These are phyloP conservation scores for Filosporella fistucella DNA, from an alignment of 495 filamentous ascomycete species.

Conservation along the genomic window DNA sequence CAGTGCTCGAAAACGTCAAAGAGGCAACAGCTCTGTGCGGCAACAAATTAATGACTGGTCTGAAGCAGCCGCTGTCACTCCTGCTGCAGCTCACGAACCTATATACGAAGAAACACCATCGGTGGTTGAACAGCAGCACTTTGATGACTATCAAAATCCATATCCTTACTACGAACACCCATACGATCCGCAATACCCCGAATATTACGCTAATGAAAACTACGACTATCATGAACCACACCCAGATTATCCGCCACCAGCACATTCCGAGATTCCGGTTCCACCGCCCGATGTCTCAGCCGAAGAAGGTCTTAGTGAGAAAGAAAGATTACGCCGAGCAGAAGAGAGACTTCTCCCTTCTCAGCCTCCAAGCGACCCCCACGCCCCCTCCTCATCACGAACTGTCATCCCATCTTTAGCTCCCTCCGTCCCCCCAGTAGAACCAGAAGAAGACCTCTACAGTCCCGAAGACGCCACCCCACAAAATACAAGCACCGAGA, in stretches of 20 bases:
- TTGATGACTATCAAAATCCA: conserved; percentile 1
- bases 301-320: conserved; percentile 60
- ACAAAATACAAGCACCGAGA: background rate
- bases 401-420: background rate
- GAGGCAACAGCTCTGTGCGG: conserved; percentile 8
- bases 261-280: conserved; percentile 23
- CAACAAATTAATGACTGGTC: conserved; percentile 8
- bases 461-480: conserved; percentile 24
- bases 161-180: conserved; percentile 17
- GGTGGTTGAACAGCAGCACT: background rate
- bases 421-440: conserved; percentile 14
- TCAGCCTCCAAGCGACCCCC: conserved; percentile 47
- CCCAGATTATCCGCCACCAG: conserved; percentile 26
- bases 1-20: conserved; percentile 56
- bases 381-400: conserved; percentile 39
- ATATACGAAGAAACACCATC: conserved; percentile 11
- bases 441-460: conserved; percentile 32
- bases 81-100: conserved; percentile 5
- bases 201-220: conserved; percentile 32
- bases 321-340: conserved; percentile 60
- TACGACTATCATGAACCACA: conserved; percentile 36
- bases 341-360: conserved; percentile 70
- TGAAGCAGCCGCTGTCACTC: conserved; percentile 1
- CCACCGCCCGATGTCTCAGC: conserved; percentile 48
- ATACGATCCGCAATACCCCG: conserved; percentile 25